Evolutionary conservation across 2,329 filamentous ascomycete genomes (phyloP).

Genomic region (Sclerotinia minor): DNA sequence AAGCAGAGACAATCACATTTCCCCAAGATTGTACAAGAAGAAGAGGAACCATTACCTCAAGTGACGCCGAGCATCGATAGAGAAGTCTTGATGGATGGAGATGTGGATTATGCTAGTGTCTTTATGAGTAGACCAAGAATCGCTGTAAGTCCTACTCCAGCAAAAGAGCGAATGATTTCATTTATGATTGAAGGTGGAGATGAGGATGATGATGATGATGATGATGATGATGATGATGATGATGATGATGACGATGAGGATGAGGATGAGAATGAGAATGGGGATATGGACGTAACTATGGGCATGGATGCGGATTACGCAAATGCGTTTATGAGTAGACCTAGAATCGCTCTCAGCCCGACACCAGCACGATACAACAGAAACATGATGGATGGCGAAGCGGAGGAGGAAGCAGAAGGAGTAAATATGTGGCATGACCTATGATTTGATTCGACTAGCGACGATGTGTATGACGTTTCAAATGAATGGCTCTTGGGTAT

Average conservation of each 20-base stretch:
- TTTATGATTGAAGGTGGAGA: conserved; percentile 9
- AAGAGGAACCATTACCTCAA: conserved; percentile 43
- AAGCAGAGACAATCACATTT: conserved; percentile 50
- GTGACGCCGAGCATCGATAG: conserved; percentile 36
- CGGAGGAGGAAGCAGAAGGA: not conserved
- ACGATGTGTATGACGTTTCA: not conserved
- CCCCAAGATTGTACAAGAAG: conserved; percentile 45
- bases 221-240: no score
- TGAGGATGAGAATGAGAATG: not conserved
- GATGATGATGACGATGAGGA: not conserved
- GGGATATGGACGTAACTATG: conserved; percentile 52
- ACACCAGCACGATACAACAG: conserved; percentile 19
- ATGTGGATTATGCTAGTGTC: conserved; percentile 71
- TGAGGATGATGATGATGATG: not conserved
- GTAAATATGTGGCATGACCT: conserved; percentile 16
- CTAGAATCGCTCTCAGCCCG: conserved; percentile 77
- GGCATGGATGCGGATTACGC: conserved; percentile 64
- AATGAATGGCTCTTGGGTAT: not conserved
- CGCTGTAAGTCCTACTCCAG: conserved; percentile 63
- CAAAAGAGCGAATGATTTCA: conserved; percentile 13
- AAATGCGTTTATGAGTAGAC: conserved; percentile 81
- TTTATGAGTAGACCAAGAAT: conserved; percentile 84
- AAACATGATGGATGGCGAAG: not conserved
- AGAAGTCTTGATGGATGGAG: conserved; percentile 55
- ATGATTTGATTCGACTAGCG: not conserved